Conservation (phyloP, 1,139 yeast species). For the Groenewaldozyma sp. region DNA sequence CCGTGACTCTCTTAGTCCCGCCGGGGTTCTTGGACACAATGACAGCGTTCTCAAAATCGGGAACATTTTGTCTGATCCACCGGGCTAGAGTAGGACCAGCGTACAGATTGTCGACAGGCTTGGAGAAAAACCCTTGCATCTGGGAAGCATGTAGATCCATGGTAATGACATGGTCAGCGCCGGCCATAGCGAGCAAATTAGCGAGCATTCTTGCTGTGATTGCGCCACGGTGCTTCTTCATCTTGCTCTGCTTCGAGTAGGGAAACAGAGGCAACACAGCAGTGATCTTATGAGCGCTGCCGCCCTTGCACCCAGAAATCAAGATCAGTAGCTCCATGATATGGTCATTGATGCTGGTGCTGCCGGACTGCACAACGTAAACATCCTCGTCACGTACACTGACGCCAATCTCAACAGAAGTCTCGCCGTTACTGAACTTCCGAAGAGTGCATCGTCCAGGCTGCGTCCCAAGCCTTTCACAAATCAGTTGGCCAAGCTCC, state of each 20-base stretch:
- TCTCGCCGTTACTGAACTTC: constrained; percentile 94
- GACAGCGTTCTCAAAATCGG: constrained; percentile 79
- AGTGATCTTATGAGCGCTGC: constrained; percentile 92
- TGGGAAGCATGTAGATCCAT: constrained; percentile 98
- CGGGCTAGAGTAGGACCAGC: constrained; percentile 96
- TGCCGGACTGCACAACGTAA: constrained; percentile 89
- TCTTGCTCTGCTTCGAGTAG: constrained; percentile 92
- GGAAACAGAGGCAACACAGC: constrained; percentile 98
- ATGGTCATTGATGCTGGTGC: constrained; percentile 83
- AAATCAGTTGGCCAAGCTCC: constrained; percentile 80
- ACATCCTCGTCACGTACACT: constrained; percentile 96
- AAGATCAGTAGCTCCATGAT: constrained; percentile 92
- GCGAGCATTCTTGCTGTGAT: constrained; percentile 99
- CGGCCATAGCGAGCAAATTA: constrained; percentile 90
- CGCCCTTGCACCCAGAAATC: constrained; percentile 94
- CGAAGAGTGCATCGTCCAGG: constrained; percentile 91
- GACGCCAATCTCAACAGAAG: constrained; percentile 90
- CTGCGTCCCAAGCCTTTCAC: constrained; percentile 83
- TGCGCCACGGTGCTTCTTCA: constrained; percentile 98
- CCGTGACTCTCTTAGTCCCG: constrained; percentile 96
- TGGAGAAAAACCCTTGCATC: constrained; percentile 97
- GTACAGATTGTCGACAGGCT: constrained; percentile 91
- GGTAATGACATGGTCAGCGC: constrained; percentile 96
- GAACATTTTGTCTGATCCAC: constrained; percentile 89
- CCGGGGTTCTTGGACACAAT: constrained; percentile 96